These are phyloP conservation scores for Lithospermum erythrorhizon DNA, from an alignment of 257 asterid species.

Conservation along the genomic window DNA sequence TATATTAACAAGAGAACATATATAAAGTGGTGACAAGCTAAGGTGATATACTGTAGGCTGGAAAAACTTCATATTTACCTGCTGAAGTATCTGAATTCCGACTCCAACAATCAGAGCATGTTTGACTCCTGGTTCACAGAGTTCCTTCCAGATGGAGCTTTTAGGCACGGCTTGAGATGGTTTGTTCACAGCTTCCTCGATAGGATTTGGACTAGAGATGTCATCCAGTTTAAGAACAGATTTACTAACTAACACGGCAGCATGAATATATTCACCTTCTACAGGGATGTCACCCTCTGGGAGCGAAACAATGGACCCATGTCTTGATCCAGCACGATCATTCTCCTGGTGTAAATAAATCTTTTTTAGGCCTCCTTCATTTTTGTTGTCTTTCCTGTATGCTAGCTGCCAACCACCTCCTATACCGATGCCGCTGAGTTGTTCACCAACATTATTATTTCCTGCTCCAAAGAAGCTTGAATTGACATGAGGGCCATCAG, in stretches of 20 bases:
- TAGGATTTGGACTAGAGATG: constrained; percentile 30
- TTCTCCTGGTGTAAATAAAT: constrained; percentile 80
- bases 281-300: constrained; percentile 37
- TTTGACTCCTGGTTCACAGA: constrained; percentile 86
- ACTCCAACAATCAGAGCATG: constrained; percentile 89
- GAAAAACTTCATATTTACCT: constrained; percentile 33
- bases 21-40: too few species aligned
- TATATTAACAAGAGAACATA: background rate
- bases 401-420: constrained; percentile 99
- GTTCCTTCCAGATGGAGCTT: constrained; percentile 66
- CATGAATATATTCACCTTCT: constrained; percentile 59
- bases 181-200: constrained; percentile 41
- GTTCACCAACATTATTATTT: constrained; percentile 27
- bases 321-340: constrained; percentile 40
- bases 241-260: constrained; percentile 87
- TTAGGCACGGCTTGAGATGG: constrained; percentile 27
- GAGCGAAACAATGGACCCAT: constrained; percentile 62
- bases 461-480: constrained; percentile 16
- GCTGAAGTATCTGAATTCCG: constrained; percentile 91
- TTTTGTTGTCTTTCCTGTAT: constrained; percentile 64
- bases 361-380: constrained; percentile 56
- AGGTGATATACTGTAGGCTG: too few species aligned
- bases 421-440: constrained; percentile 55
- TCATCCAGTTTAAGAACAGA: constrained; percentile 63
- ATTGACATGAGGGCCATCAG: constrained; percentile 23